Evolutionary conservation across 2,329 filamentous ascomycete species (phyloP).

Genomic region (Aspergillus ochraceus): DNA sequence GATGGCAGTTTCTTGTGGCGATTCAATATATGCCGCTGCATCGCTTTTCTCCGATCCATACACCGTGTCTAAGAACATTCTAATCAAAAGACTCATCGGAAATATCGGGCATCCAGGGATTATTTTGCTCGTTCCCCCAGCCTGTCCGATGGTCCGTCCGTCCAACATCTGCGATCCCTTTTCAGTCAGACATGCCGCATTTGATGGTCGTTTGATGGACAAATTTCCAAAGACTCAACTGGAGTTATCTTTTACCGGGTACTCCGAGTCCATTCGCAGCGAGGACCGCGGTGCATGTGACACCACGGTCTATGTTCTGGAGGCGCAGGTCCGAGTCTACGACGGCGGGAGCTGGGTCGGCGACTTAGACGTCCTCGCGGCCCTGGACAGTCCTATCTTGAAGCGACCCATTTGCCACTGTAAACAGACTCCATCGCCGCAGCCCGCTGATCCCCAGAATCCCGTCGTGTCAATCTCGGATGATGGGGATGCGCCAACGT

Average conservation of each 20-base stretch:
- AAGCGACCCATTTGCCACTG: background rate
- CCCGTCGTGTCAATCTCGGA: background rate
- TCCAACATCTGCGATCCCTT: background rate
- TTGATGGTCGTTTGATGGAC: background rate
- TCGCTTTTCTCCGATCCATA: background rate
- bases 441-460: background rate
- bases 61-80: background rate
- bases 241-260: background rate
- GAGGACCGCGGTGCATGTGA: background rate
- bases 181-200: background rate
- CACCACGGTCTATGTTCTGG: background rate
- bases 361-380: background rate
- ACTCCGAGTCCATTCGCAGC: background rate
- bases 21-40: background rate
- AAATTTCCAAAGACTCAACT: background rate
- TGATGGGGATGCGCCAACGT: background rate
- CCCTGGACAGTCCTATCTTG: background rate
- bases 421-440: background rate
- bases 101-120: background rate
- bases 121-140: background rate
- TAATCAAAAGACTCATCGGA: background rate
- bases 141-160: background rate
- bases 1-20: background rate
- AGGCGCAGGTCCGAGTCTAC: background rate
- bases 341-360: background rate